A percentile compares a stretch with the other conserved stretches of the same genome.
These are phyloP conservation scores for Pachysandra terminalis DNA, from an alignment of 164 flowering plant genomes.

Conservation along the genomic window DNA sequence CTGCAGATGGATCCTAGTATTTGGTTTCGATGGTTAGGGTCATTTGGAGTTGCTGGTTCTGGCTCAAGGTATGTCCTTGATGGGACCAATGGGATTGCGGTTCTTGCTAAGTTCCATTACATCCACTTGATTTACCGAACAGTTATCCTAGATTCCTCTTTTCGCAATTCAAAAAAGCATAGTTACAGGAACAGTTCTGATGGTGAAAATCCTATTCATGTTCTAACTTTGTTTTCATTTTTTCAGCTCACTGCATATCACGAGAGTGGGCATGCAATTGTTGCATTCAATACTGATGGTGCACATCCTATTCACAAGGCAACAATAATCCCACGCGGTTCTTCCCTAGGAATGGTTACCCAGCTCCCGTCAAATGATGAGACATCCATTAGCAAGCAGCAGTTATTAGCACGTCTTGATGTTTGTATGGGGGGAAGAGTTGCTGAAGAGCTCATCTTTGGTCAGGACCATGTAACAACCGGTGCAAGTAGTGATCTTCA, in stretches of 20 bases:
- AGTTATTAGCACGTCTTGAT: constrained; percentile 90
- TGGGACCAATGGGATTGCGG: not conserved
- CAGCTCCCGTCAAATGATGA: constrained; percentile 95
- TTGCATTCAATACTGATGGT: constrained; percentile 86
- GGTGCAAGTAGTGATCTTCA: constrained; percentile 94
- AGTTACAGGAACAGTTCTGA: not conserved
- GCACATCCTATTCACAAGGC: constrained; percentile 99
- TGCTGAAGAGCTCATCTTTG: constrained; percentile 97
- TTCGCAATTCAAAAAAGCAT: not conserved
- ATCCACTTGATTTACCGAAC: not conserved
- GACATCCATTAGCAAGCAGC: constrained; percentile 91
- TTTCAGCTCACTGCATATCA: constrained; percentile 97
- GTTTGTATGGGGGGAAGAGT: constrained; percentile 99
- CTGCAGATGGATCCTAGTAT: too few relatives aligned
- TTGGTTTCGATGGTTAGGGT: too few relatives aligned
- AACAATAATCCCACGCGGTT: constrained; percentile 96
- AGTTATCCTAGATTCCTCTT: not conserved
- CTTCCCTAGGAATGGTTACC: constrained; percentile 96
- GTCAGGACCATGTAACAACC: constrained; percentile 83
- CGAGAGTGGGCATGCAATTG: constrained; percentile 98
- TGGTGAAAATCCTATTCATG: too few relatives aligned
- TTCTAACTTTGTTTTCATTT: not conserved
- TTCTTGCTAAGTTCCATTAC: not conserved
- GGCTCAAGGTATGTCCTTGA: not conserved
- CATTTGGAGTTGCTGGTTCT: too few relatives aligned